Base-by-base conservation (phyloP, 495 filamentous ascomycete genomes). In the Corynascus novoguineensis region DNA sequence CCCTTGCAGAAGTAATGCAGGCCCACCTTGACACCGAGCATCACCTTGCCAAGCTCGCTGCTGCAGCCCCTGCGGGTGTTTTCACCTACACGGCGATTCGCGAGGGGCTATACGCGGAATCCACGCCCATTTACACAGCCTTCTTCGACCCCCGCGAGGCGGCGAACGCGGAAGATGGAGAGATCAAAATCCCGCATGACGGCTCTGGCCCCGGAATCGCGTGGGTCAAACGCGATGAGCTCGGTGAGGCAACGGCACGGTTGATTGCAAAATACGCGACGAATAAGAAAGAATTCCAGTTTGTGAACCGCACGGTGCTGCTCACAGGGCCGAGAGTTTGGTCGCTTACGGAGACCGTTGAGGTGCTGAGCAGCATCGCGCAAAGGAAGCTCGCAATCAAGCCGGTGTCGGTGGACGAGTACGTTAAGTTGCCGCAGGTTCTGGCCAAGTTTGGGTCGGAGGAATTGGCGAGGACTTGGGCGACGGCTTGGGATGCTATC, bases 51-150 rank as follows among this genome's bases (percentile, higher is more conserved):
- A 48, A 67, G 2, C 60, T 79, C 15, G 55, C 64, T 12, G 57
- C 25, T 6, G 5, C 56, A 2, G 50, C 62, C 10, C 45, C 58
- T 0, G 31, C 21, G 4, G 4, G 4, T 21, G 4, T 17, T 5
- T 61, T 68, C 25, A 60, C 80, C 1, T 71, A 70, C 17, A 87
- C 84, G 0, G 50, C 72, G 10, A 63, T 87, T 27, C 75, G 86
- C 3, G 81, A 86, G 68, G 86, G 86, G 0, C 56, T 88, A 28
- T 89, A 88, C 60, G 76, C 78, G 9, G 83, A 87, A 69, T 83
- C 79, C 5, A 87, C 81, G 73, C 84, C 84, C 12, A 75, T 88
- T 57, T 89, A 90, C 65, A 81, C 84, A 1, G 78, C 80, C 0
- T 85, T 84, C 68, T 83, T 83, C 59, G 72, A 81, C 44, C 64